Evolutionary conservation across 441 rosid species (phyloP).

Genomic region (Populus tomentosa): DNA sequence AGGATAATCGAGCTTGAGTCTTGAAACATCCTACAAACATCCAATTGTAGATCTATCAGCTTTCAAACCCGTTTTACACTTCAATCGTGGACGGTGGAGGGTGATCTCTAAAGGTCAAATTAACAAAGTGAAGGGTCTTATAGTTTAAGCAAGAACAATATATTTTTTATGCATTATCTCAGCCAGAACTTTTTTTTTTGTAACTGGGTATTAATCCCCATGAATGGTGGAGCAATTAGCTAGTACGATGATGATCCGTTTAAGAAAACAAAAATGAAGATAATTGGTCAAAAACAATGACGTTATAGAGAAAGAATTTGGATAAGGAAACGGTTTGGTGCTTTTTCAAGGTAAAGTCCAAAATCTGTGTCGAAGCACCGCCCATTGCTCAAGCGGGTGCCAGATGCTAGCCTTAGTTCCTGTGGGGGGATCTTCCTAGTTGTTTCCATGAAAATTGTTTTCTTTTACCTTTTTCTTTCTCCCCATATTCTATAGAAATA

Average conservation of each 20-base stretch:
- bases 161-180: neutral
- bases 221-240: neutral
- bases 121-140: neutral
- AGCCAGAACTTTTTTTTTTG: neutral
- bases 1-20: neutral
- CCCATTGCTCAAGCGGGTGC: slow-evolving; percentile 8
- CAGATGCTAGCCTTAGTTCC: slow-evolving; percentile 2
- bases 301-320: neutral
- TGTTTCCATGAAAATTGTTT: neutral
- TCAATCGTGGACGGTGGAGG: neutral
- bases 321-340: neutral
- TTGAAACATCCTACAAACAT: neutral
- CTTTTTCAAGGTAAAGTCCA: slow-evolving; percentile 1
- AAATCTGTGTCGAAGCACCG: slow-evolving; percentile 17
- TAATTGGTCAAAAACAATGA: neutral
- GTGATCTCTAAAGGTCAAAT: neutral
- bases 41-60: neutral
- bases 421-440: neutral
- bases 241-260: neutral
- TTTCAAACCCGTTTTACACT: too few relatives aligned
- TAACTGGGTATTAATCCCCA: neutral
- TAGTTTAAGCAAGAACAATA: neutral
- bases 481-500: too few relatives aligned
- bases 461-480: neutral
- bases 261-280: neutral